Evolutionary conservation across 495 filamentous ascomycete genomes (phyloP), one percentile per base, ranked within the genome.

Genomic region (Penicillium bialowiezense): DNA sequence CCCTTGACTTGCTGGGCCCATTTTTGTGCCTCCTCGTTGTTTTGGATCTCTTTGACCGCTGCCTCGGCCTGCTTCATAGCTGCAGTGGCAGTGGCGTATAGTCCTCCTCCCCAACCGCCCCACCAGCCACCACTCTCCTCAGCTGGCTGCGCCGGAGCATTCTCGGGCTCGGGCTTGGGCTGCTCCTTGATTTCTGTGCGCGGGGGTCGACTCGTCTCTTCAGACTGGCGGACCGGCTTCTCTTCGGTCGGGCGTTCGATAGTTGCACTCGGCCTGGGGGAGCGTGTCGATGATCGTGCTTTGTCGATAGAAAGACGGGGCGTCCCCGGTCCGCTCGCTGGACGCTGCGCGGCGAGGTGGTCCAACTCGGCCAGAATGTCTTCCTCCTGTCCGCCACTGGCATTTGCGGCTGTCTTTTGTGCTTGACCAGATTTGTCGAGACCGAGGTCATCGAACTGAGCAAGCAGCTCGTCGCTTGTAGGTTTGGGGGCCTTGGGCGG

Each of bases 1-100:
- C 90, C 91, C 64, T 86, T 87, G 33, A 97, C 88, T 63, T 97
- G 92, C 49, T 91, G 87, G 5, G 91, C 93, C 93, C 93, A 97
- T 68, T 87, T 84, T 70, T 90, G 89, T 33, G 91, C 93, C 65
- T 98, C 93, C 68, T 98, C 91, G 50, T 96, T 96, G 59, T 90
- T 87, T 64, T 95, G 89, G 33, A 97, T 90, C 63, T 96, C 90
- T 62, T 95, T 95, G 40, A 95, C 91, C 1, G 91, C 84, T 13
- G 85, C 90, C 66, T 97, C 90, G 24, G 95, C 93, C 63, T 91
- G 89, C 77, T 95, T 96, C 68, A 96, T 88, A 35, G 92, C 95
- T 28, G 90, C 89, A 34, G 59, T 75, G 19, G 82, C 81, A 1
- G 76, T 77, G 20, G 78, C 75, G 55, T 92, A 84, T 18, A 96